Evolutionary conservation across 1,284 basidiomycete genomes (phyloP).

Genomic region (Porodaedalea pini): DNA sequence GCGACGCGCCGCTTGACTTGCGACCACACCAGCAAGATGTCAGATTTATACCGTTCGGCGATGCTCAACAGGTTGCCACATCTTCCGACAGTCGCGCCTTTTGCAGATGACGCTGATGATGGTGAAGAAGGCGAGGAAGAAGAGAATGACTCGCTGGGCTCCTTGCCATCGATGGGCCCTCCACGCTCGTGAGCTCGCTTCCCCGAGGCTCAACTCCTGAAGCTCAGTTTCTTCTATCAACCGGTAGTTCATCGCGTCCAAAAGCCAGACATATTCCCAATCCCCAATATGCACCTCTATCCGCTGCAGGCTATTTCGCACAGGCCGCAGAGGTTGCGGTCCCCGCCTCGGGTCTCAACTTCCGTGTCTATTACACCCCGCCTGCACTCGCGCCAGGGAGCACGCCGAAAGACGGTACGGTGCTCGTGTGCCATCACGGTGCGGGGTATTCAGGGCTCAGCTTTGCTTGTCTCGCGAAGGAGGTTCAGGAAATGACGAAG

Average conservation of each 20-base stretch:
- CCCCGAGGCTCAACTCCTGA: slow-evolving; percentile 19
- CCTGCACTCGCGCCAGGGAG: slow-evolving; percentile 41
- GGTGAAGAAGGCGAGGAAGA: slow-evolving; percentile 60
- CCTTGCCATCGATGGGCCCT: slow-evolving; percentile 56
- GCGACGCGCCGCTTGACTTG: background rate
- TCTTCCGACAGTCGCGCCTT: slow-evolving; percentile 35
- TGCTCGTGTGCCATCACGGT: slow-evolving; percentile 92
- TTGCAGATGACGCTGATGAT: slow-evolving; percentile 23
- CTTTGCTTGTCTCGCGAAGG: slow-evolving; percentile 85
- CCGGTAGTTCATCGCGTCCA: slow-evolving; percentile 2
- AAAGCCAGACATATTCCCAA: slow-evolving; percentile 42
- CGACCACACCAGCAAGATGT: slow-evolving; percentile 44
- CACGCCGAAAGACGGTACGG: slow-evolving; percentile 39
- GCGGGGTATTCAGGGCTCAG: slow-evolving; percentile 88
- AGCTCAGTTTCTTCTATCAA: background rate
- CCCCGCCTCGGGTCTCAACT: slow-evolving; percentile 55
- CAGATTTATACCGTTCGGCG: slow-evolving; percentile 64
- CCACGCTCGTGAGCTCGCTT: slow-evolving; percentile 50
- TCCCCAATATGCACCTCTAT: slow-evolving; percentile 66
- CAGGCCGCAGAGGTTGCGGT: slow-evolving; percentile 75
- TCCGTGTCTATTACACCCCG: slow-evolving; percentile 75
- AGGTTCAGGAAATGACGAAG: slow-evolving; percentile 56
- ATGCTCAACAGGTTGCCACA: slow-evolving; percentile 65
- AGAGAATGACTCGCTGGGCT: slow-evolving; percentile 55
- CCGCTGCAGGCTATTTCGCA: slow-evolving; percentile 69